Base-by-base conservation (phyloP, 208 protist species). In the Polymyxa betae region DNA sequence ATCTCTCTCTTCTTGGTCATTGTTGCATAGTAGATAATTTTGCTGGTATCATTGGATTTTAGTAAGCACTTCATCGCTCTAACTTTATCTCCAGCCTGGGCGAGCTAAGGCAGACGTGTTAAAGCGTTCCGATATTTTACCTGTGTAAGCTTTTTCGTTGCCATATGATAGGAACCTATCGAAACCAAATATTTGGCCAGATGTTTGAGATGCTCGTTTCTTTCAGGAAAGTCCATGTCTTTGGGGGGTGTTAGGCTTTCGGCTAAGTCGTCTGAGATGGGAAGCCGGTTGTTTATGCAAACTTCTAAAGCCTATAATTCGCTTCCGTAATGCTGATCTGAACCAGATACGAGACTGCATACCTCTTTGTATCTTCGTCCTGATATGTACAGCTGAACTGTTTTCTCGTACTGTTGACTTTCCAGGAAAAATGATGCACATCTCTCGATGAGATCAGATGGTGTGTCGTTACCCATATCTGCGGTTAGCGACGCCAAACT, bases 1-100 rank as follows among this genome's bases (percentile, higher is more conserved):
- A 99, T 97, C 89, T 98, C 96, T 0, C 93, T 89, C 88, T 96
- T 96, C 46, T 97, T 95, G 16, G 97, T 98, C 92, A 98, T 96
- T 91, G 77, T 88, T 0, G 97, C 97, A 92, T 98, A 98, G 94
- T 98, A 98, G 90, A 98, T 97, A 88, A 99, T 97, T 93, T 98
- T 98, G 72, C 97, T 95, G 38, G 96, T 97, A 92, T 99, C 97
- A 66, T 97, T 97, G 0, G 96, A 97, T 88, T 97, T 96, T 94
- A 99, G 95, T 20, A 99, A 95, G 94, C 97, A 97, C 91, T 98
- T 98, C 95, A 98, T 97, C 41, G 97, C 97, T 96, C 97, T 97
- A 20, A 98, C 89, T 44, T 97, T 96, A 82, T 98, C 97, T n/a
- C 97, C 97, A 0, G 96, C 95, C 92, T 98, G 88, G n/a, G 12